phyloP scores from a whole-genome alignment of 192 early-diverging fungal genomes.

The Mortierella hygrophila region DNA sequence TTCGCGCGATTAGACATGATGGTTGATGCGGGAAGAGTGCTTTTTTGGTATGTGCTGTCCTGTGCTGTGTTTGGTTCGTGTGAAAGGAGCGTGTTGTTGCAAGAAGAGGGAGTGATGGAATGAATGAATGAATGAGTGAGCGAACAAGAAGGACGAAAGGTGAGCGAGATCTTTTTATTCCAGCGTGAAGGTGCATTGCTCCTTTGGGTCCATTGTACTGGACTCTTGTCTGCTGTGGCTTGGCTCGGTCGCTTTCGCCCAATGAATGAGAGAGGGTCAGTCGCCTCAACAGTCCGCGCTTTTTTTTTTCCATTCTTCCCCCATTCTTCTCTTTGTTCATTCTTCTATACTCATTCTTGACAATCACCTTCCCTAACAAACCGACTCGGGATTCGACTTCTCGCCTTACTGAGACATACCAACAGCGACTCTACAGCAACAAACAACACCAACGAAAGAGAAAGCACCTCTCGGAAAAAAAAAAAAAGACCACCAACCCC shows the following conservation, averaged over 20 bases:
- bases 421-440: too few species aligned
- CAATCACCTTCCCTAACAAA: neutral
- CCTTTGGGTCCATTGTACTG: slow-evolving; percentile 17
- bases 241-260: neutral
- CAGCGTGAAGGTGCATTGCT: neutral
- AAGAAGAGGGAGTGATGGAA: neutral
- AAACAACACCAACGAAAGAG: neutral
- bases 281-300: neutral
- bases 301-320: neutral
- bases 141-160: neutral
- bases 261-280: neutral
- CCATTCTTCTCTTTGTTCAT: neutral
- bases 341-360: neutral
- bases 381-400: neutral
- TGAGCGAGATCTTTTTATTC: neutral
- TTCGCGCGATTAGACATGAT: slow-evolving; percentile 54
- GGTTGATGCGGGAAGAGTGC: too few species aligned
- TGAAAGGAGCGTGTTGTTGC: too few species aligned
- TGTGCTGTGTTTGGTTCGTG: too few species aligned
- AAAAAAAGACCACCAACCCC: neutral
- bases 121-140: neutral
- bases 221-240: neutral
- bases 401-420: too few species aligned
- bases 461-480: neutral
- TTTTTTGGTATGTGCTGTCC: too few species aligned